These are phyloP conservation scores for Pseudogymnoascus sp. DNA, from an alignment of 2,329 filamentous ascomycete species.

Conservation along the genomic window DNA sequence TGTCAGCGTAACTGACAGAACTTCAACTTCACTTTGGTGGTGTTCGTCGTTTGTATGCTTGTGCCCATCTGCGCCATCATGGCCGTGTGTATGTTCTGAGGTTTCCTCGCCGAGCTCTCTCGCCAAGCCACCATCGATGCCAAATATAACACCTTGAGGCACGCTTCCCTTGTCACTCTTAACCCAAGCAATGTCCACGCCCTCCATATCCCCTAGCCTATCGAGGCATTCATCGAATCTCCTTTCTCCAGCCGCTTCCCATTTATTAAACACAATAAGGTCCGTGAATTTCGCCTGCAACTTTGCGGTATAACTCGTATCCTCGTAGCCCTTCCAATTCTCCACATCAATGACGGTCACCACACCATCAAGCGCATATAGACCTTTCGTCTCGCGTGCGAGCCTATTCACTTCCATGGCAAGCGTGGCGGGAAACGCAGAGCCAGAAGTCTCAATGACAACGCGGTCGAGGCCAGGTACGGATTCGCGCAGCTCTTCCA, in stretches of 20 bases:
- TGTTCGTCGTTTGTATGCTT: constrained; percentile 38
- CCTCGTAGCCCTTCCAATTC: constrained; percentile 69
- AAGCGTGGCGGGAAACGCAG: constrained; percentile 54
- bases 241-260: constrained; percentile 56
- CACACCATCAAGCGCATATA: constrained; percentile 61
- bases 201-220: constrained; percentile 58
- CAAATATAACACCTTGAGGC: constrained; percentile 71
- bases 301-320: constrained; percentile 64
- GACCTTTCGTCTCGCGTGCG: constrained; percentile 44
- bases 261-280: constrained; percentile 67
- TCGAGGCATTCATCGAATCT: constrained; percentile 59
- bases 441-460: constrained; percentile 83
- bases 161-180: constrained; percentile 80
- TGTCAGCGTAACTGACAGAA: constrained; percentile 70
- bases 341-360: constrained; percentile 68
- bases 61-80: constrained; percentile 30
- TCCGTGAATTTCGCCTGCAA: constrained; percentile 67
- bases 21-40: constrained; percentile 83
- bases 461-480: constrained; percentile 65
- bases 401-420: constrained; percentile 66
- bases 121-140: constrained; percentile 76
- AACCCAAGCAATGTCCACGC: constrained; percentile 63
- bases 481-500: constrained; percentile 60
- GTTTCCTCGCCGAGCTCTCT: constrained; percentile 41
- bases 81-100: constrained; percentile 34